Evolutionary conservation across 1,284 basidiomycete species (phyloP).

Genomic region (Melampsora americana): DNA sequence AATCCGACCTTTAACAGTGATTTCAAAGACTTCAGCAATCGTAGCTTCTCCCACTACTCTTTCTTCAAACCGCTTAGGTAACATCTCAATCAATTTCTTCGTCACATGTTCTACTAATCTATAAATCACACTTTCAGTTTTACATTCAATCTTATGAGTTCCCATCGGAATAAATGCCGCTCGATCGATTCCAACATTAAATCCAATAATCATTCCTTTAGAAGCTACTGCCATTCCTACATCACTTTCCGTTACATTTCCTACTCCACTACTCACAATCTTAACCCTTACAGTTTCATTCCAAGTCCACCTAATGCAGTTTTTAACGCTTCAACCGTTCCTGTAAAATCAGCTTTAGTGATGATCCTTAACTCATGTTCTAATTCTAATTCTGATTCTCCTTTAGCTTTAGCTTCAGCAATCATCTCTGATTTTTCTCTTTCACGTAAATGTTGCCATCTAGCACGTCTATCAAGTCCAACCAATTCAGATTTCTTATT

Average conservation of each 20-base stretch:
- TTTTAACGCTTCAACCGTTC: slow-evolving; percentile 88
- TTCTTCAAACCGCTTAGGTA: slow-evolving; percentile 73
- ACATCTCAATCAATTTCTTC: slow-evolving; percentile 65
- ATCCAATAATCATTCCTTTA: slow-evolving; percentile 81
- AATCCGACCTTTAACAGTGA: slow-evolving; percentile 69
- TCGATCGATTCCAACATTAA: slow-evolving; percentile 75
- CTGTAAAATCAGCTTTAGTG: slow-evolving; percentile 92
- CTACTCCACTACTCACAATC: slow-evolving; percentile 77
- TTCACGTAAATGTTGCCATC: slow-evolving; percentile 24
- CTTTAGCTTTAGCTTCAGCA: slow-evolving; percentile 45
- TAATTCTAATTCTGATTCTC: slow-evolving; percentile 50
- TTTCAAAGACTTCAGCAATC: slow-evolving; percentile 78
- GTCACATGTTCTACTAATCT: slow-evolving; percentile 80
- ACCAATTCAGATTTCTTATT: slow-evolving; percentile 19
- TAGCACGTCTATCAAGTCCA: slow-evolving; percentile 23
- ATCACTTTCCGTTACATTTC: slow-evolving; percentile 84
- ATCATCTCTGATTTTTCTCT: slow-evolving; percentile 17
- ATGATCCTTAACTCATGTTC: slow-evolving; percentile 70
- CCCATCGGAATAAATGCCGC: slow-evolving; percentile 62
- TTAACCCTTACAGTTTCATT: slow-evolving; percentile 79
- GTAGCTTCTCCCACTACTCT: slow-evolving; percentile 78
- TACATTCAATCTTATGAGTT: slow-evolving; percentile 65
- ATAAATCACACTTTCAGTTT: slow-evolving; percentile 81
- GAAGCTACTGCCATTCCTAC: slow-evolving; percentile 79
- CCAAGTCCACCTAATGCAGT: slow-evolving; percentile 78